A percentile compares a stretch with the other conserved stretches of the same genome.
Conservation (phyloP, 2,329 filamentous ascomycete genomes). For the Didymella pomorum region DNA sequence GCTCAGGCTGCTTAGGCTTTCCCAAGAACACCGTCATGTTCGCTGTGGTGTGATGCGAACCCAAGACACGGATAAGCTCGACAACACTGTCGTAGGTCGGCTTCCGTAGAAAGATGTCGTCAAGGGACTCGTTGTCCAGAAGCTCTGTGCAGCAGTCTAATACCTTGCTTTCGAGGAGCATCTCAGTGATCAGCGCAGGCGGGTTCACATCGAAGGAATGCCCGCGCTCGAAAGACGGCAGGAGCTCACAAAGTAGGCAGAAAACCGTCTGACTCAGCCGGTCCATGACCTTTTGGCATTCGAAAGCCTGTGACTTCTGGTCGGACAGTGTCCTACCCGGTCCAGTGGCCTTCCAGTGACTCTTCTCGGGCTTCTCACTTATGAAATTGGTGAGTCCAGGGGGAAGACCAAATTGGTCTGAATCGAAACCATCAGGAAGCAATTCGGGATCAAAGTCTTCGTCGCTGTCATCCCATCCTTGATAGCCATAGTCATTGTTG, state of each 20-base stretch:
- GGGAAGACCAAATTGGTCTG: background rate
- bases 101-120: slow-evolving; percentile 46
- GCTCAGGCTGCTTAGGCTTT: slow-evolving; percentile 45
- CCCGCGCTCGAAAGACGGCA: slow-evolving; percentile 32
- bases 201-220: slow-evolving; percentile 43
- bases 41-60: slow-evolving; percentile 42
- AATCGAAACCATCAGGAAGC: background rate
- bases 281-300: slow-evolving; percentile 16
- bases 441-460: background rate
- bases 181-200: slow-evolving; percentile 37
- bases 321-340: background rate
- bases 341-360: background rate
- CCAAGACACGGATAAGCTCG: slow-evolving; percentile 51
- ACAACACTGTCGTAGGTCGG: slow-evolving; percentile 52
- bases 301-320: background rate
- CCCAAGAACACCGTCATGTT: slow-evolving; percentile 43
- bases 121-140: slow-evolving; percentile 53
- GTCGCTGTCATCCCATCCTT: background rate
- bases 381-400: background rate
- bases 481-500: background rate
- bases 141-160: slow-evolving; percentile 51
- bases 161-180: slow-evolving; percentile 50
- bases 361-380: background rate
- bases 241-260: slow-evolving; percentile 33
- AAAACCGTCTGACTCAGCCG: slow-evolving; percentile 25